phyloP scores from a whole-genome alignment of 192 early-diverging fungal genomes.

The Entomortierella lignicola region DNA sequence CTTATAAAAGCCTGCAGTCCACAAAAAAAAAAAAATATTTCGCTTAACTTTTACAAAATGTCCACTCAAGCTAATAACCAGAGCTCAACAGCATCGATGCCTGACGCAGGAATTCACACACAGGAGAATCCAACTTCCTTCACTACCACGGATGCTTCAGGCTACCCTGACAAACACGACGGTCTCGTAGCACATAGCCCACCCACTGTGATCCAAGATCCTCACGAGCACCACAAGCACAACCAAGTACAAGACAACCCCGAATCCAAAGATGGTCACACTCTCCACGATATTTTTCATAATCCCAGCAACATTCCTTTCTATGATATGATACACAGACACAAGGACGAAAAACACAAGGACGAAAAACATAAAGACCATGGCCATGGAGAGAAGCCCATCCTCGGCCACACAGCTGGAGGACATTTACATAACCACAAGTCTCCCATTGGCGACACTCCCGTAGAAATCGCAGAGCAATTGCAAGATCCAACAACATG shows the following conservation, averaged over 20 bases:
- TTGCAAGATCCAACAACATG: neutral
- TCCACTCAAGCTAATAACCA: neutral
- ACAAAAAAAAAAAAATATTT: too few species aligned
- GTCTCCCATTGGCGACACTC: conserved; percentile 1
- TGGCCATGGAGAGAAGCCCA: neutral
- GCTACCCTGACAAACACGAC: conserved; percentile 34
- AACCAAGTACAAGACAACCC: conserved; percentile 7
- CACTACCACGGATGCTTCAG: conserved; percentile 43
- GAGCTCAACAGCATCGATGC: too few species aligned
- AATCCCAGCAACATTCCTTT: too few species aligned
- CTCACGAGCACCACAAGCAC: conserved; percentile 38
- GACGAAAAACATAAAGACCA: neutral
- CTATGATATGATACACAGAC: too few species aligned
- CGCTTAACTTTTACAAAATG: neutral
- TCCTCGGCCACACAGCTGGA: neutral
- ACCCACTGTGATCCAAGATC: neutral
- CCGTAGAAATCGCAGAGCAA: conserved; percentile 13
- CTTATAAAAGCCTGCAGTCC: too few species aligned
- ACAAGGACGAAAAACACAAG: too few species aligned
- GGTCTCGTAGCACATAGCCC: conserved; percentile 20
- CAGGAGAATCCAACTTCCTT: neutral
- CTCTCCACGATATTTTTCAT: neutral
- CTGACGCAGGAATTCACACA: neutral
- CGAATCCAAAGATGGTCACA: neutral
- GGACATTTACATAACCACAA: neutral